These are phyloP conservation scores for Thraustochytrium striatum DNA, from an alignment of 352 stramenopile species.

Conservation along the genomic window DNA sequence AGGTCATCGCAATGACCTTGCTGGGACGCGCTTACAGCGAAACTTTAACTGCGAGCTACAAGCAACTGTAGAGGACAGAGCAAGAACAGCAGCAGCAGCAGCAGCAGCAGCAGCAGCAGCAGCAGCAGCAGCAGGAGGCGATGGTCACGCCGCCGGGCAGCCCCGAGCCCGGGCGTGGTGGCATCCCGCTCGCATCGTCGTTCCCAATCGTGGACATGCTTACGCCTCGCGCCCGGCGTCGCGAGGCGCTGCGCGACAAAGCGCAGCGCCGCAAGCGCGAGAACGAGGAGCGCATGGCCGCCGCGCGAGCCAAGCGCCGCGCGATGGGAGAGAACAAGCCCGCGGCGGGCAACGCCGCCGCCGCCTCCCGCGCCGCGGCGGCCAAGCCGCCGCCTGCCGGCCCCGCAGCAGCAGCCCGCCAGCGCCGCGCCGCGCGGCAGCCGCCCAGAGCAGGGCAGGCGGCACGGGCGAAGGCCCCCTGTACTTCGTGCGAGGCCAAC, in stretches of 20 bases:
- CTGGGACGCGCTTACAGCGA: no score
- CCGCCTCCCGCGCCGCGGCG: not conserved
- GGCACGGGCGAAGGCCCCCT: not conserved
- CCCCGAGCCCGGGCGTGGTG: not conserved
- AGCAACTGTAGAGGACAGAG: not conserved
- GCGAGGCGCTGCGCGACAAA: slow-evolving; percentile 6
- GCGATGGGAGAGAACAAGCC: not conserved
- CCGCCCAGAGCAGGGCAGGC: not conserved
- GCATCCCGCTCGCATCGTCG: slow-evolving; percentile 16
- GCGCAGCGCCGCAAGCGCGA: slow-evolving; percentile 24
- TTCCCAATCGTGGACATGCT: slow-evolving; percentile 43
- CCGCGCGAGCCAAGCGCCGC: slow-evolving; percentile 14
- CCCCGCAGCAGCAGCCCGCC: not conserved
- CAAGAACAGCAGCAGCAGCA: not conserved
- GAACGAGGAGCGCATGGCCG: slow-evolving; percentile 17
- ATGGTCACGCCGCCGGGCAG: not conserved
- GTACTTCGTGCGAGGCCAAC: no score
- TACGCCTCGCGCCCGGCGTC: slow-evolving; percentile 10
- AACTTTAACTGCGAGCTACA: no score
- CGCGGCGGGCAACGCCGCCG: not conserved
- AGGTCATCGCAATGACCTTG: no score
- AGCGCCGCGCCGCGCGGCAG: no score
- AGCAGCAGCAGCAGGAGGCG: not conserved
- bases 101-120: not conserved
- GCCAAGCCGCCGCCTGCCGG: not conserved